Base-by-base conservation (phyloP, 495 filamentous ascomycete species). In the Cetradonia linearis region DNA sequence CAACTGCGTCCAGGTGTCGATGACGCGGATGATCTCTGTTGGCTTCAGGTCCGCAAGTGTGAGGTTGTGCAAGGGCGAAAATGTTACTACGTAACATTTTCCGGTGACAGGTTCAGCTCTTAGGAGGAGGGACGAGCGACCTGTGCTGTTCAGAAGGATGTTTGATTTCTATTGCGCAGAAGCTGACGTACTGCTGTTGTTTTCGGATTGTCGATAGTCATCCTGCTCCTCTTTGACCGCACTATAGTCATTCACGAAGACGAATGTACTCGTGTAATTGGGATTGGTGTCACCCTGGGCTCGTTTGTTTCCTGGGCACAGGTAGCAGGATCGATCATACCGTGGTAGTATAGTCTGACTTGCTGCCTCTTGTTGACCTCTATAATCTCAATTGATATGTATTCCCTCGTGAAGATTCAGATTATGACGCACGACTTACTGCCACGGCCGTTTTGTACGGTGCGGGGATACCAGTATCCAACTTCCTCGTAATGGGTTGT, bases 171-270 rank as follows among this genome's bases (percentile, higher is more conserved):
- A 48, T 31, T 16, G 36, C 55, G 44, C 25, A 23, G 8, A 7
- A 27, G 23, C 20, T 47, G 47, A 55, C 68, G 52, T 71, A 83
- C 78, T 80, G 66, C 79, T 74, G 44, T 76, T 75, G 58, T 76
- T 68, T 7, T 71, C 72, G 37, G 78, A 72, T n/a, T 76, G 73
- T 20, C 76, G 72, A 67, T 89, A 92, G 33, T 81, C 75, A 5
- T 78, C 83, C 71, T 99, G 93, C 55, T 88, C 82, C 72, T 96
- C 92, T 69, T 95, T 96, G 33, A 99, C 91, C 13, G 93, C 93
- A 66, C 89, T 92, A 70, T 93, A 99, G 71, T 99, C 93, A 67
- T 99, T 99, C 48, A 96, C 88, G 63, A 99, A 99, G 13, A 92
- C 85, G 65, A 95, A 96, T 0, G 91, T 95, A 59, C 77, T 83